Evolutionary conservation across 2,329 filamentous ascomycete species (phyloP).

Genomic region (Botrytis fabae): DNA sequence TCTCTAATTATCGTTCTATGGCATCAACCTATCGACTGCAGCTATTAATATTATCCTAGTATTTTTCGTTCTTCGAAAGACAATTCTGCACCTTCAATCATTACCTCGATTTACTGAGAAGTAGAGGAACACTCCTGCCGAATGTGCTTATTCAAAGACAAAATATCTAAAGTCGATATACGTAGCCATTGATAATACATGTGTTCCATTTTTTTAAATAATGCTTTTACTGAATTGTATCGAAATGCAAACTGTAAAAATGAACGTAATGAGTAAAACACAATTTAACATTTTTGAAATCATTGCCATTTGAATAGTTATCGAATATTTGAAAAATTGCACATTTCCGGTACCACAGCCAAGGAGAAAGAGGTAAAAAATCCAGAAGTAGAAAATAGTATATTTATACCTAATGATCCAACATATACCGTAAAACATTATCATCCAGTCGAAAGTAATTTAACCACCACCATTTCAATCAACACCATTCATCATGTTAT

Average conservation of each 20-base stretch:
- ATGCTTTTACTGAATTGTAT: fast-evolving
- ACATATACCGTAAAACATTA: conserved; percentile 1
- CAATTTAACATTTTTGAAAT: fast-evolving
- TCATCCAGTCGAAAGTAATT: background rate
- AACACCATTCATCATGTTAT: background rate
- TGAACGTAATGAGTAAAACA: background rate
- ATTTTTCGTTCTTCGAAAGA: conserved; percentile 57
- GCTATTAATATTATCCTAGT: conserved; percentile 52
- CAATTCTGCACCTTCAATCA: conserved; percentile 54
- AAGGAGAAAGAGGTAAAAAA: background rate
- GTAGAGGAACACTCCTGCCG: conserved; percentile 44
- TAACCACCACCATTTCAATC: background rate
- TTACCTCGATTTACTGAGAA: conserved; percentile 45
- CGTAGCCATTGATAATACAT: conserved; percentile 47
- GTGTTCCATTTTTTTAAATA: background rate
- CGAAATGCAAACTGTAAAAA: fast-evolving
- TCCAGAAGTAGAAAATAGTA: background rate
- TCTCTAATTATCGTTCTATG: background rate
- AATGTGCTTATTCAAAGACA: conserved; percentile 37
- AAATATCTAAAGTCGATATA: conserved; percentile 55
- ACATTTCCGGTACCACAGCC: too few relatives aligned
- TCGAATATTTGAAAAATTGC: background rate
- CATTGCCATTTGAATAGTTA: background rate
- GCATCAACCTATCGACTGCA: conserved; percentile 52
- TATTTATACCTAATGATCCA: background rate